phyloP scores from a whole-genome alignment of 2,329 filamentous ascomycete species.

The Coniochaeta hoffmannii region DNA sequence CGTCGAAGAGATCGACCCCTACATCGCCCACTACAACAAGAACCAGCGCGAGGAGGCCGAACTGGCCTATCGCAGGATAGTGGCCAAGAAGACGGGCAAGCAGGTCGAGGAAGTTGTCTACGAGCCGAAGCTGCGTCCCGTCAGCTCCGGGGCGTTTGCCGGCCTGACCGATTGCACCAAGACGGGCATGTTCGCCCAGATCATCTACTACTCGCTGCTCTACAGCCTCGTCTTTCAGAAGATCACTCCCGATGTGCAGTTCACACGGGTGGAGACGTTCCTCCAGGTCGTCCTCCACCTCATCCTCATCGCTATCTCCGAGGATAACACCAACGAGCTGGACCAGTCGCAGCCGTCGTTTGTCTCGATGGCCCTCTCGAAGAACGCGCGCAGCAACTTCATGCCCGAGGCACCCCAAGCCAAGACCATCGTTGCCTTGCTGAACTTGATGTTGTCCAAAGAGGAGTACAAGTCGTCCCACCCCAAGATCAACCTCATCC shows the following conservation, averaged over 20 bases:
- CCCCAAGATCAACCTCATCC: slow-evolving; percentile 73
- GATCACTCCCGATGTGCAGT: slow-evolving; percentile 66
- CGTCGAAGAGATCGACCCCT: slow-evolving; percentile 85
- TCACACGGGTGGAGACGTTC: slow-evolving; percentile 82
- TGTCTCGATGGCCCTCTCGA: slow-evolving; percentile 61
- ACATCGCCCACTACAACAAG: slow-evolving; percentile 91
- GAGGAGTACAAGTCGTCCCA: slow-evolving; percentile 76
- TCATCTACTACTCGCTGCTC: slow-evolving; percentile 80
- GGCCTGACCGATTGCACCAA: slow-evolving; percentile 72
- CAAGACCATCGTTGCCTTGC: slow-evolving; percentile 57
- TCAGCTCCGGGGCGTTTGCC: slow-evolving; percentile 70
- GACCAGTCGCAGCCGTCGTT: slow-evolving; percentile 57
- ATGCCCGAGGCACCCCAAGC: slow-evolving; percentile 46
- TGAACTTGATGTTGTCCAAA: slow-evolving; percentile 55
- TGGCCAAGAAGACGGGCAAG: slow-evolving; percentile 82
- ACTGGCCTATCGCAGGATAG: slow-evolving; percentile 75
- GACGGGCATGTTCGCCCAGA: slow-evolving; percentile 79
- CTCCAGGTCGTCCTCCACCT: slow-evolving; percentile 87
- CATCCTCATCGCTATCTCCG: slow-evolving; percentile 74
- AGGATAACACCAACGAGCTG: slow-evolving; percentile 61
- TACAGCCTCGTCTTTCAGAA: slow-evolving; percentile 67
- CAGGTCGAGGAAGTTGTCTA: slow-evolving; percentile 78
- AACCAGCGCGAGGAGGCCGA: slow-evolving; percentile 97
- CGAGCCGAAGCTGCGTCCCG: slow-evolving; percentile 74
- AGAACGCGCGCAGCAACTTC: slow-evolving; percentile 54